Evolutionary conservation across 1,284 basidiomycete species (phyloP), one percentile per base, ranked within the genome.

Genomic region (Coniferiporia sulphurascens): DNA sequence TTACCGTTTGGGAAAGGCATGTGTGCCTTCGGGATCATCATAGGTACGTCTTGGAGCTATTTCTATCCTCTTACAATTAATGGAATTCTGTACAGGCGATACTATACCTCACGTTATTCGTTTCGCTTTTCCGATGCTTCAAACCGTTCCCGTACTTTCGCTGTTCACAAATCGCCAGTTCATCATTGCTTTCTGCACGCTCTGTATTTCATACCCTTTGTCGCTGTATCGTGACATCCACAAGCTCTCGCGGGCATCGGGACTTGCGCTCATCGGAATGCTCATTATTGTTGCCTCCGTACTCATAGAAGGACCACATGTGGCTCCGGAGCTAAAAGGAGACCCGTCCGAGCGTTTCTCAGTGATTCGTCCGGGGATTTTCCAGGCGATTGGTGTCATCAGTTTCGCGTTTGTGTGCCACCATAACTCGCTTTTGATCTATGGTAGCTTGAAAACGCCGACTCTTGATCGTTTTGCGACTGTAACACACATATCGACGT

Each of bases 191-290:
- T 78, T 95, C 53, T 91, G 89, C 75, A 97, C 94, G 1, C 73
- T 91, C 58, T 84, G 86, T 66, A 86, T 98, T 59, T 96, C 95
- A 4, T 99, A 95, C 70, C 97, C 97, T 0, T 83, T 99, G 38
- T 96, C 93, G 4, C 82, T 99, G 17, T 94, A 99, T 71, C 91
- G 96, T 56, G 94, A 98, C 72, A 99, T 99, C 66, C 92, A 97
- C 74, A 98, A 97, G 73, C 86, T 99, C 35, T 89, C 94, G 34
- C 89, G 95, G 58, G 95, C 95, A 3, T 95, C 92, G 36, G 87
- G 90, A 1, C 84, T 99, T 60, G 93, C 93, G 10, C 82, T 93
- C 21, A 70, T 95, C 44, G 93, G 94, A 64, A 99, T 99, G 96
- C 73, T 92, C 60, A 87, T 98, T 71, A 99, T 99, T 68, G 93